A percentile compares a stretch with the other conserved stretches of the same genome.
These are phyloP conservation scores for Myochromella boudieri DNA, from an alignment of 768 basidiomycete species.

Conservation along the genomic window DNA sequence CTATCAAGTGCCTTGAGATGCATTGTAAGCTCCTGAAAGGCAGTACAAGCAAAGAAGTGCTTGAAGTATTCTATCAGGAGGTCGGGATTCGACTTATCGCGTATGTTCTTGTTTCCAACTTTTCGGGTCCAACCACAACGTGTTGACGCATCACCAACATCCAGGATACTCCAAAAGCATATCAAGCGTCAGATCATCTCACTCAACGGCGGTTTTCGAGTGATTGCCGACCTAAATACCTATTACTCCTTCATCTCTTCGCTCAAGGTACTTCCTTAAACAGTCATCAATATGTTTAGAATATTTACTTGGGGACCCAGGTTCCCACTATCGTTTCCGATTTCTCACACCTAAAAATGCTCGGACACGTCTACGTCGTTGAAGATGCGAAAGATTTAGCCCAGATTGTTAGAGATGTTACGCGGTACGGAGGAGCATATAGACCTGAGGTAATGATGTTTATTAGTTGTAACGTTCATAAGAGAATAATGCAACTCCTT, in stretches of 20 bases:
- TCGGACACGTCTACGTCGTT: slow-evolving; percentile 94
- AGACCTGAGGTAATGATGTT: slow-evolving; percentile 75
- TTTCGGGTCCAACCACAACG: not conserved
- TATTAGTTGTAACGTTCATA: not conserved
- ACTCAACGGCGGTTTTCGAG: slow-evolving; percentile 88
- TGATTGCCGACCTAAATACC: slow-evolving; percentile 94
- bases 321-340: slow-evolving; percentile 82
- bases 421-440: slow-evolving; percentile 93
- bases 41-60: slow-evolving; percentile 91
- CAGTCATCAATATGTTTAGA: no score
- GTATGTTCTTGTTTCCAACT: slow-evolving; percentile 41
- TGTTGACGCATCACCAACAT: not conserved
- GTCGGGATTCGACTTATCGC: slow-evolving; percentile 86
- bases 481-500: not conserved
- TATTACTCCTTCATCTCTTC: slow-evolving; percentile 89
- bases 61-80: slow-evolving; percentile 98
- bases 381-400: slow-evolving; percentile 96
- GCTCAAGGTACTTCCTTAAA: slow-evolving; percentile 67
- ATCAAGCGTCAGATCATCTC: slow-evolving; percentile 98
- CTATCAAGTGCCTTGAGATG: slow-evolving; percentile 83
- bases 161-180: slow-evolving; percentile 95
- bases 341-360: slow-evolving; percentile 94
- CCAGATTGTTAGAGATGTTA: slow-evolving; percentile 93
- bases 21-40: slow-evolving; percentile 92
- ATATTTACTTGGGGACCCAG: slow-evolving; percentile 28